Evolutionary conservation across 805 yeast species (phyloP).

Genomic region (Cyberlindnera xishuangbannaensis): DNA sequence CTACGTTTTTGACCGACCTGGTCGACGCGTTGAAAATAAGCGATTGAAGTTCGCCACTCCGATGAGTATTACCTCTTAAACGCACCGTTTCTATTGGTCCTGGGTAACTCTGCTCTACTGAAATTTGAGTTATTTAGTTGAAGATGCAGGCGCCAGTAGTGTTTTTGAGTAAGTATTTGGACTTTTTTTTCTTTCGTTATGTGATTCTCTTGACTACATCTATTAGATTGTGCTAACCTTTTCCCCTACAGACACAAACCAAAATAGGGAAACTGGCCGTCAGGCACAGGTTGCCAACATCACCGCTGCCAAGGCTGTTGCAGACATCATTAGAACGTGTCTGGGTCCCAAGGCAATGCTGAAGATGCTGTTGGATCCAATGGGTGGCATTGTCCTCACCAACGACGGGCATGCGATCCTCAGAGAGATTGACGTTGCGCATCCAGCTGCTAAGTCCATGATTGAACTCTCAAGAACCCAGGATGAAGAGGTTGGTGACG

Average conservation of each 20-base stretch:
- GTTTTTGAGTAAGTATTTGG: constrained; percentile 45
- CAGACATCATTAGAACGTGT: constrained; percentile 96
- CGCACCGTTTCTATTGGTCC: no score
- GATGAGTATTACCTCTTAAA: no score
- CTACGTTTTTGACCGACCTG: not conserved
- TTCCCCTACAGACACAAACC: constrained; percentile 52
- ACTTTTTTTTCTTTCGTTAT: not conserved
- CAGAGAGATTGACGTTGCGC: constrained; percentile 95
- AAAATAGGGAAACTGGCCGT: constrained; percentile 93
- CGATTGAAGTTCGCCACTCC: no score
- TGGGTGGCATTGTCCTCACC: constrained; percentile 91
- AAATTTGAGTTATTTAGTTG: no score
- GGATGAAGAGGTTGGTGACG: constrained; percentile 98
- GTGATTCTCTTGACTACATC: not conserved
- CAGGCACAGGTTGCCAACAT: constrained; percentile 96
- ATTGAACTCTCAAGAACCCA: constrained; percentile 94
- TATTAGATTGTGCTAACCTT: not conserved
- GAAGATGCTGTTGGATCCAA: constrained; percentile 93
- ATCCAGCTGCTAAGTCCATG: constrained; percentile 99
- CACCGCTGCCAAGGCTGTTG: constrained; percentile 99
- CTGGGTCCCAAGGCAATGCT: constrained; percentile 99
- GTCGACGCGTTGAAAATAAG: not conserved
- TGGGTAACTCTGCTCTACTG: no score
- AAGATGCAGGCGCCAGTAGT: constrained; percentile 81
- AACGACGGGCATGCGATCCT: constrained; percentile 98